These are phyloP conservation scores for Aspergillus bertholletiae DNA, from an alignment of 495 filamentous ascomycete species.

Conservation along the genomic window DNA sequence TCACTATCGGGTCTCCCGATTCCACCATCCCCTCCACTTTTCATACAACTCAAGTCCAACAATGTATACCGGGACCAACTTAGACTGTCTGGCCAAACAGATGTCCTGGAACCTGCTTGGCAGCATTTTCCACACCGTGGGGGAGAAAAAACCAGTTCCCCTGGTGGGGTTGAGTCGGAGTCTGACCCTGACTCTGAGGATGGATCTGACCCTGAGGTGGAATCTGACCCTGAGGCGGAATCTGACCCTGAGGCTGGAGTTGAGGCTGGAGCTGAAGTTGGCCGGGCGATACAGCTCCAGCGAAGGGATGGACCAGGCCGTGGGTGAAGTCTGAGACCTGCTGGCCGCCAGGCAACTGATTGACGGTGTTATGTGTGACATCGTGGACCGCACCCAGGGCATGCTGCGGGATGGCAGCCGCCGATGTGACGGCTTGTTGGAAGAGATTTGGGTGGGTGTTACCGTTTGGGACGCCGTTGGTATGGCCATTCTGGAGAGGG, in stretches of 20 bases:
- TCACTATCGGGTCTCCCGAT: neutral
- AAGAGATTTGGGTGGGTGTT: neutral
- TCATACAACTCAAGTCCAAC: neutral
- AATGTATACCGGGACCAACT: neutral
- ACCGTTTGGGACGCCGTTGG: neutral
- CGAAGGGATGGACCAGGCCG: neutral
- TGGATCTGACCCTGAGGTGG: no score
- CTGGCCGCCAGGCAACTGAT: neutral
- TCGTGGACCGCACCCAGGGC: neutral
- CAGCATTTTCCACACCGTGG: neutral
- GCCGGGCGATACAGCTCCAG: neutral
- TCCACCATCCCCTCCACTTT: neutral
- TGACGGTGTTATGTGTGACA: neutral
- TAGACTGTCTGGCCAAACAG: neutral
- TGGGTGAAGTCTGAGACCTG: neutral
- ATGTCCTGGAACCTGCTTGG: neutral
- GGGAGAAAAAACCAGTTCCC: neutral
- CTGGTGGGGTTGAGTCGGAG: neutral
- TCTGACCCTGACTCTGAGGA: no score
- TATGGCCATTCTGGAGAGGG: neutral
- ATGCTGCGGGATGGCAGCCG: neutral
- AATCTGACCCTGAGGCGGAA: no score
- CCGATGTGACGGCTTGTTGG: neutral
- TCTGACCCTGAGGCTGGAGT: no score
- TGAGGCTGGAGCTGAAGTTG: neutral